Conservation (phyloP, 2,329 filamentous ascomycete genomes). For the Chaetomiaceae sp. region DNA sequence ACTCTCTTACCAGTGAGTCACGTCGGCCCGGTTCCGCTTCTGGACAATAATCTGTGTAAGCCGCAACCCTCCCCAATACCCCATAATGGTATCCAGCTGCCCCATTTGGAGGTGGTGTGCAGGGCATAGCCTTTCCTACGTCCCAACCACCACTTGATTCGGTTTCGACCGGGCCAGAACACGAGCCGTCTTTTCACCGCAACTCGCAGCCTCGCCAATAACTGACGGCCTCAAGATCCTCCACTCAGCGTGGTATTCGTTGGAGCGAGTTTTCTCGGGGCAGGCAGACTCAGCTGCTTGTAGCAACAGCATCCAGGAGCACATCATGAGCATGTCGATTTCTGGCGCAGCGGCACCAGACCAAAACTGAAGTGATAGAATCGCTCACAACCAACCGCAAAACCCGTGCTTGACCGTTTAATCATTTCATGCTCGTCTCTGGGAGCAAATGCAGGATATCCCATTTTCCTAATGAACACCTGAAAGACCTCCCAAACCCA, state of each 20-base stretch:
- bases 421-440: constrained; percentile 40
- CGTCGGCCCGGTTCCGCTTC: no score
- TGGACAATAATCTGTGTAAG: no score
- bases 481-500: constrained; percentile 49
- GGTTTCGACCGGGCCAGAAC: background rate
- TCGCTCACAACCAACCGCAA: constrained; percentile 16
- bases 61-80: no score
- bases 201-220: background rate
- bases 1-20: no score
- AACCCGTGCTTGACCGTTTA: constrained; percentile 27
- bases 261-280: no score
- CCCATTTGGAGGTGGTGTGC: constrained; percentile 11
- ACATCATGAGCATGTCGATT: no score
- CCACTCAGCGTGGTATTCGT: no score
- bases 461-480: constrained; percentile 59
- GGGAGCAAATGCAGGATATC: constrained; percentile 54
- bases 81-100: constrained; percentile 7
- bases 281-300: no score
- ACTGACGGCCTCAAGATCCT: background rate
- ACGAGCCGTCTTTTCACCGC: background rate
- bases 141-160: background rate
- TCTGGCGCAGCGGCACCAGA: background rate
- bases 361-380: constrained; percentile 2
- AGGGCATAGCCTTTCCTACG: no score
- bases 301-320: no score